phyloP scores from a whole-genome alignment of 176 grass and related monocot species.

The Dactylis glomerata region DNA sequence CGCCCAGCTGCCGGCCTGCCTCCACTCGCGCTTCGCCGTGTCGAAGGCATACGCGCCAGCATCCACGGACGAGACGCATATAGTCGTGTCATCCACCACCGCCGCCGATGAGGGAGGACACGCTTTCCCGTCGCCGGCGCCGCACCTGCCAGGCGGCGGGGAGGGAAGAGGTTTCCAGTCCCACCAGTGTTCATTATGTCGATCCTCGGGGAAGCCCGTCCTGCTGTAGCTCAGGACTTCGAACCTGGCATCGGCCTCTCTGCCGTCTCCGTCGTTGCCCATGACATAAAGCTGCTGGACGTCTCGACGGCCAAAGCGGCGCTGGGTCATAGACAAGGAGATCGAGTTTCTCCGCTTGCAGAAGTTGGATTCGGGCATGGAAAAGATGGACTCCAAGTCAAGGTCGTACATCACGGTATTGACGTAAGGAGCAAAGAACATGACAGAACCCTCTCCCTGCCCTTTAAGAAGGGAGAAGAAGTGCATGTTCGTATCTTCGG shows the following conservation, averaged over 20 bases:
- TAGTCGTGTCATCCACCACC: background rate
- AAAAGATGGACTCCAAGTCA: background rate
- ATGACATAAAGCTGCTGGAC: background rate
- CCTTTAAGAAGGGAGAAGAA: background rate
- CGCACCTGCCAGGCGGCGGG: background rate
- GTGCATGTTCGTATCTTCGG: background rate
- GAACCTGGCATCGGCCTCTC: background rate
- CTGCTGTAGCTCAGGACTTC: background rate
- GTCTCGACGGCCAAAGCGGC: background rate
- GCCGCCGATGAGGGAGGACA: background rate
- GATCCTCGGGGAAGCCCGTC: background rate
- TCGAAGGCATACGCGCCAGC: background rate
- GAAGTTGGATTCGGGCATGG: background rate
- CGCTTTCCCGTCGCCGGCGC: too few relatives aligned
- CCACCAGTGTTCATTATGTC: background rate
- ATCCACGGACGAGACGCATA: background rate
- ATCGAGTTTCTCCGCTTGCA: background rate
- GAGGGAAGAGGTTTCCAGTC: background rate
- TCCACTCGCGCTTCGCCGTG: background rate
- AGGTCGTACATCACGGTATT: background rate
- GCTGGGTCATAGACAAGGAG: background rate
- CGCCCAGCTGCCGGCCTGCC: background rate
- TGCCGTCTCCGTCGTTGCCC: background rate
- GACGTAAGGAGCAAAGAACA: background rate
- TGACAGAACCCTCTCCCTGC: background rate